Evolutionary conservation across 768 basidiomycete species (phyloP), one percentile per base, ranked within the genome.

Genomic region (Rubroboletus pulcherrimus): DNA sequence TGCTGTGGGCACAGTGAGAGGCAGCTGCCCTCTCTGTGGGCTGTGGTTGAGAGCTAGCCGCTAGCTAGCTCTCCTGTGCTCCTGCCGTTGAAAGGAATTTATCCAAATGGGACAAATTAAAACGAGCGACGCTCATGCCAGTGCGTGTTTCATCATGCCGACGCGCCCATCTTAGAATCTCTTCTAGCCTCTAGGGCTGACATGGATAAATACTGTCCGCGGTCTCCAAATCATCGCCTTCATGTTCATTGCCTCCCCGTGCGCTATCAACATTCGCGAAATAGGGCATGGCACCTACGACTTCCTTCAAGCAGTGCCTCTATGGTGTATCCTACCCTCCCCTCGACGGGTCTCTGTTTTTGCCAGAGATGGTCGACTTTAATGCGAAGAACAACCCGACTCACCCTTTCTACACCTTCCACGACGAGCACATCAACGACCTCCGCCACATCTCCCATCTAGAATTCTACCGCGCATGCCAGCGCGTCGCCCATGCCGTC

Each of bases 381-480:
- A 62, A 77, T 52, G 67, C 62, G n/a, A 53, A 66, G 35, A 62
- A 72, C 47, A 77, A 77, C 50, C 65, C 77, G 0, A 51, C 63
- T 4, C 60, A 57, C 7, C 62, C 72, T 2, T 57, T 72, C 11
- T 78, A 64, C 43, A 58, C 65, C 10, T 80, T 70, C 40, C 46
- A 66, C 10, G 67, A 70, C 33, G 61, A 56, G 31, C 53, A 53
- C 1, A 54, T 30, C 24, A 44, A 65, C 5, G 40, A 12, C 2
- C 55, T 70, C 12, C 65, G 66, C 7, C 52, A 59, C 30, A 71
- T 81, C 30, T 69, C 74, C 6, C 72, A 73, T 48, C 52, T 77
- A 8, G 77, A 81, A 50, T 81, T 80, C 58, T 72, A 69, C 17
- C 73, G 74, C 10, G 80, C 78, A 9, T 72, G 70, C 40, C 74